Evolutionary conservation across 495 filamentous ascomycete genomes (phyloP).

Genomic region (Penicillium alfredii): DNA sequence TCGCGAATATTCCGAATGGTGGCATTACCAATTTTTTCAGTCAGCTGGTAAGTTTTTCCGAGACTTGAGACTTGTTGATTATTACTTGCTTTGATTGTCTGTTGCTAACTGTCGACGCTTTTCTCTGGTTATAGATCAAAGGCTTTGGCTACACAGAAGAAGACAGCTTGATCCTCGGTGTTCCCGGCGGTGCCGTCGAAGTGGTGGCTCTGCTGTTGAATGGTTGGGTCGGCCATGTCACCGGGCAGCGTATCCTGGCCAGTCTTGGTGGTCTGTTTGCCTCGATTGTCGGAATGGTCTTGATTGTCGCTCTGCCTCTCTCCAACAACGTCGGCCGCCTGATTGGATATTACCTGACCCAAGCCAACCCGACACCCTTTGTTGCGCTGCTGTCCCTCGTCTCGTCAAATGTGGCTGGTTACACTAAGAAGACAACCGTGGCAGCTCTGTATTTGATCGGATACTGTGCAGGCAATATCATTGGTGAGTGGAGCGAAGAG

Average conservation of each 20-base stretch:
- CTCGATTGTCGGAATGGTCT: slow-evolving; percentile 41
- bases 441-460: slow-evolving; percentile 62
- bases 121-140: slow-evolving; percentile 23
- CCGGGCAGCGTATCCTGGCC: slow-evolving; percentile 45
- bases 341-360: slow-evolving; percentile 55
- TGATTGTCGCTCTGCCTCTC: slow-evolving; percentile 10
- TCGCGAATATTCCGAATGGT: slow-evolving; percentile 60
- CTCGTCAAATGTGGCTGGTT: slow-evolving; percentile 59
- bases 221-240: slow-evolving; percentile 52
- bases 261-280: slow-evolving; percentile 27
- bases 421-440: slow-evolving; percentile 68
- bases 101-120: background rate
- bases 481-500: slow-evolving; percentile 35
- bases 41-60: slow-evolving; percentile 39
- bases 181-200: slow-evolving; percentile 57
- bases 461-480: slow-evolving; percentile 47
- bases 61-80: too few relatives aligned
- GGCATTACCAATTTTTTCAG: slow-evolving; percentile 70
- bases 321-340: slow-evolving; percentile 39
- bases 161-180: slow-evolving; percentile 56
- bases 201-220: slow-evolving; percentile 51
- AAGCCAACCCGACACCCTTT: slow-evolving; percentile 45
- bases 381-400: slow-evolving; percentile 44
- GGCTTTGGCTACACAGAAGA: slow-evolving; percentile 46
- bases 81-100: too few relatives aligned